Conservation (phyloP, 345 rosid species). For the Xanthoceras sorbifolium region DNA sequence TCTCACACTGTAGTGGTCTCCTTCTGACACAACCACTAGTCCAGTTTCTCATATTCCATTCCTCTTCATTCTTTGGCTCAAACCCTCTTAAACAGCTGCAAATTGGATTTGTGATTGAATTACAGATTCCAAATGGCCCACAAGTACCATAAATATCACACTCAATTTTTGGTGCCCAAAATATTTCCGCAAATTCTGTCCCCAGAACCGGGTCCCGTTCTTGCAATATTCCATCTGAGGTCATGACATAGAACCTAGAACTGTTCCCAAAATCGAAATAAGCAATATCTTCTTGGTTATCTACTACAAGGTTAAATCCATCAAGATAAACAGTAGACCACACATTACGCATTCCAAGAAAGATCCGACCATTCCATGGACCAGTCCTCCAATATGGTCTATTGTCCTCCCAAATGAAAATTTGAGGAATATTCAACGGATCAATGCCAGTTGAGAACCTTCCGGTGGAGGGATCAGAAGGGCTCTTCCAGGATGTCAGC, state of each 20-base stretch:
- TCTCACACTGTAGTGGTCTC: slow-evolving; percentile 23
- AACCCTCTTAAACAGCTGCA: slow-evolving; percentile 31
- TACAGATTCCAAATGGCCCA: slow-evolving; percentile 29
- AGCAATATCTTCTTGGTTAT: slow-evolving; percentile 17
- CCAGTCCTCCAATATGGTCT: slow-evolving; percentile 23
- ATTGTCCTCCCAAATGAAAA: slow-evolving; percentile 10
- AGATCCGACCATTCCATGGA: slow-evolving; percentile 33
- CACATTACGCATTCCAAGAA: slow-evolving; percentile 37
- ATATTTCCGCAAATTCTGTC: neutral
- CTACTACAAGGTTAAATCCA: slow-evolving; percentile 20
- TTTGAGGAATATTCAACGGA: slow-evolving; percentile 29
- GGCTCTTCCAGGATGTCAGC: slow-evolving; percentile 34
- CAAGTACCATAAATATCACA: slow-evolving; percentile 34
- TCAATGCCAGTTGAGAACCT: slow-evolving; percentile 21
- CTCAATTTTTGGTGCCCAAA: neutral
- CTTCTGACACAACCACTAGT: slow-evolving; percentile 31
- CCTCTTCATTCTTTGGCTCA: slow-evolving; percentile 10
- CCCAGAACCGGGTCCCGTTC: neutral
- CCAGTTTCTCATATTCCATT: slow-evolving; percentile 39
- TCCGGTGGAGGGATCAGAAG: slow-evolving; percentile 41
- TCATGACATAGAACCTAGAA: neutral
- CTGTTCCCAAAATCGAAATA: slow-evolving; percentile 8
- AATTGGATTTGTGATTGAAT: slow-evolving; percentile 19
- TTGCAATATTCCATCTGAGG: slow-evolving; percentile 6
- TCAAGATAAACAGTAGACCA: slow-evolving; percentile 20